Evolutionary conservation across 495 filamentous ascomycete species (phyloP).

Genomic region (Tetracladium setigerum): DNA sequence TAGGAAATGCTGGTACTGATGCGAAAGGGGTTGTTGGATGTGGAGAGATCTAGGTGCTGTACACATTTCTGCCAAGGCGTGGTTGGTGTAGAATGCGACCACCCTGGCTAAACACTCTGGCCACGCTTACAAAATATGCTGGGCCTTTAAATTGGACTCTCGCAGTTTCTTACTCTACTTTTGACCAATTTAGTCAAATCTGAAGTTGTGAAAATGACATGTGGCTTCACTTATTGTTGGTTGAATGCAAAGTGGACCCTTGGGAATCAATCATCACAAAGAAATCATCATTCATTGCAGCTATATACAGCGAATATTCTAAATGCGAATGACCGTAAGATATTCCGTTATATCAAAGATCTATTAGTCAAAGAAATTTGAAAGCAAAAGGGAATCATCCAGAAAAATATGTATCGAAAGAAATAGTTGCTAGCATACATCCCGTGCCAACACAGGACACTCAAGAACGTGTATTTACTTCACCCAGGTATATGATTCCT

Average conservation of each 20-base stretch:
- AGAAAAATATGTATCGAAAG: too few species aligned
- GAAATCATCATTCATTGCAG: constrained; percentile 3
- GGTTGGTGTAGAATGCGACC: constrained; percentile 15
- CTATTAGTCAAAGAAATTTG: too few species aligned
- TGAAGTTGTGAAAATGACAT: too few species aligned
- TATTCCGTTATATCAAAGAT: not conserved
- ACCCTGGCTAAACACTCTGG: not conserved
- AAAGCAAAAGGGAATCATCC: too few species aligned
- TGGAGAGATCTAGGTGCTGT: constrained; percentile 3
- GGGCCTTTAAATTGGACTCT: too few species aligned
- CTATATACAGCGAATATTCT: constrained; percentile 5
- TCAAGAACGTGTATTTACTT: constrained; percentile 24
- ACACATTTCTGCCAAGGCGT: constrained; percentile 13
- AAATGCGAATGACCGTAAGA: not conserved
- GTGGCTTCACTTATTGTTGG: too few species aligned
- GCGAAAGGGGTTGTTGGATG: not conserved
- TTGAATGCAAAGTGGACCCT: too few species aligned
- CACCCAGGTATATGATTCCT: constrained; percentile 51
- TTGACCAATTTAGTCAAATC: too few species aligned
- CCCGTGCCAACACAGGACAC: not conserved
- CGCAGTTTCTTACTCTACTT: too few species aligned
- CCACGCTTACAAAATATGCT: too few species aligned
- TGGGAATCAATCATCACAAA: not conserved
- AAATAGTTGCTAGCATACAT: too few species aligned
- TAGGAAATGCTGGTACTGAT: not conserved